Base-by-base conservation (phyloP, 176 grass and related monocot species). In the Oryza glumipatula region DNA sequence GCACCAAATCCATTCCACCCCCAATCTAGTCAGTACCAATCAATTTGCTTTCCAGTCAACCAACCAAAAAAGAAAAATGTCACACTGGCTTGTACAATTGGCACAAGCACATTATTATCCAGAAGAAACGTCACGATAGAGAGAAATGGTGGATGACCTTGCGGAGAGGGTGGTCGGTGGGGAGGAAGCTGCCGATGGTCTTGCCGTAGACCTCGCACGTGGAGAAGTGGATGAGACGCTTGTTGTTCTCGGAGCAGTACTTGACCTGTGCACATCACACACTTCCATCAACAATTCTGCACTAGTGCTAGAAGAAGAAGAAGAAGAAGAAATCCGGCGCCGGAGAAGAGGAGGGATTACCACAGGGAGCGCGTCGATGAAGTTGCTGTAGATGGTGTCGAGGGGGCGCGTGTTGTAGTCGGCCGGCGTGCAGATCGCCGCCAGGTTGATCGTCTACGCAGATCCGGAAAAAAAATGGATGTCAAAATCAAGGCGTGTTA, bases 181-280 rank as follows among this genome's bases (percentile, higher is more conserved):
- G 96, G 76, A 98, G 96, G 89, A 95, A 98, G 85, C 93, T 92
- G 65, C 96, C 96, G 33, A 98, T 83, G 73, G 96, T 98, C 86
- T 98, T 98, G 54, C 96, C 96, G 81, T 98, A 98, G 56, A 98
- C 88, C 85, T 98, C 96, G 75, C 96, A 98, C n/a, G 96, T 98
- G 70, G 96, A 98, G 85, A 98, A 98, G 83, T 98, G 96, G 80
- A 98, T 98, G 39, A 98, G 91, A 22, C 96, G 93, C 80, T 98
- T 98, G 89, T 32, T 80, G 82, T 98, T 98, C 80, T 98, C 96
- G 17, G 96, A 98, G 93, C 96, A 98, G 88, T 95, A 98, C 77
- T 91, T 98, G 28, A 90, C 96, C 95, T 98, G 76, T 38, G 39
- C 7, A 41, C 7, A 87, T 35, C 64, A 36, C 32, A 21, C 58